Base-by-base conservation (phyloP, 192 early-diverging fungal species). In the Dissophora globulifera region DNA sequence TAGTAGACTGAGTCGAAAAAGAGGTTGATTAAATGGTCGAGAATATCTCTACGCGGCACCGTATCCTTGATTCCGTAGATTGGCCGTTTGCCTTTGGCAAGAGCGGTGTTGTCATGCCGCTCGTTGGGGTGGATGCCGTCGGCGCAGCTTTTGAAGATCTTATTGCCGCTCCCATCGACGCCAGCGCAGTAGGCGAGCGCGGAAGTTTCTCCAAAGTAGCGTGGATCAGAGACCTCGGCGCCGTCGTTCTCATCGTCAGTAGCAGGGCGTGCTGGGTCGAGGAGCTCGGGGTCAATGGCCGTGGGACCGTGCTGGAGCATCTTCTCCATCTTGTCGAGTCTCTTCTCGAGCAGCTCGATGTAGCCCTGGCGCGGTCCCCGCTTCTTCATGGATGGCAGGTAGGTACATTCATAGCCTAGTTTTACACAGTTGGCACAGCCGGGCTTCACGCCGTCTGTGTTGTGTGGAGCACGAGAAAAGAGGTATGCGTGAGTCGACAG, bases 311-410 rank as follows among this genome's bases (percentile, higher is more conserved):
- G 81, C 29, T 85, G 79, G 22, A 94, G 76, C 56, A 93, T 68
- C 40, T 85, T 83, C 78, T 94, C 93, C 90, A 94, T 92, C 50
- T 90, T 87, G 56, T 91, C 87, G 19, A 94, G 71, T 19, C 90
- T 82, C 43, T 90, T 88, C 69, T 94, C 92, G 12, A 94, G 79
- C 11, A 87, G 81, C 67, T 90, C 91, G 49, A 94, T 91, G 58
- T 93, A 90, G 0, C 92, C 91, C 31, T 87, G 89, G n/a, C 94
- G 89, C 30, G 94, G 95, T 1, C 95, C 94, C 38, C 94, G 84
- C 80, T 96, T 96, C 74, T 95, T 93, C 64, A 90, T 91, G 41
- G 86, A 89, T 6, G 93, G 93, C 50, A 91, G 84, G 75, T 94
- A 97, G 22, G 92, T 85, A 67, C 95, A 97, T 19, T 83, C 68